Base-by-base conservation (phyloP, 345 rosid genomes). In the Populus davidiana region DNA sequence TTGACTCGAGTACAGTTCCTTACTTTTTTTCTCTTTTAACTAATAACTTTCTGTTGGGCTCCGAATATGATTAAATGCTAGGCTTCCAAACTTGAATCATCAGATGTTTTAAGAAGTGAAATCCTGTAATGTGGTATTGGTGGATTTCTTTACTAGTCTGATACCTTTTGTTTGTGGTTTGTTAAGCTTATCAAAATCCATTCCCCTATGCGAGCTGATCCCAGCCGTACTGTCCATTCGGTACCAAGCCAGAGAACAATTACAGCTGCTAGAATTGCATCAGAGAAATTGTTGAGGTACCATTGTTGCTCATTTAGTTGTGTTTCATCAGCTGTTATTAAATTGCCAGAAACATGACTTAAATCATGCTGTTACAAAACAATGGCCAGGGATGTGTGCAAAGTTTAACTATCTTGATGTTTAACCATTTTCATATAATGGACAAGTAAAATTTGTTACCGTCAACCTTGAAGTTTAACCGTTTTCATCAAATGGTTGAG, bases 151-250 rank as follows among this genome's bases (percentile, higher is more conserved):
- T 54, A 20, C 4, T 21, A 18, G 61, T 21, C 61, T 21, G 61
- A 54, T 76, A 49, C 64, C 47, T 54, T 73, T 56, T 76, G 59
- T 56, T 56, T 75, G 52, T 83, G 64, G 4, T 75, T 80, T 77
- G 21, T 82, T 70, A 52, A 96, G 99, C 97, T 96, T 69, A 84
- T 94, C 74, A 96, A 91, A 87, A 96, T 94, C 68, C 98, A 94
- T 87, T 96, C 99, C 74, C 98, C 98, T 36, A 87, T 94, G 96
- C 86, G 97, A 77, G 84, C 93, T 85, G 91, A 91, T 86, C 92
- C 87, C 20, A 81, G 86, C 83, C 90, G 92, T 56, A 81, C 86
- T 2, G 90, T 96, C 83, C 85, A 88, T 87, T 92, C 88, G 91
- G 81, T 92, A 64, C 97, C 97, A 33, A 92, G 86, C 81, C 82